Percentiles rank a stretch among this genome's conserved stretches.
Conservation (phyloP, 2,329 filamentous ascomycete genomes). For the Neonectria ditissima region DNA sequence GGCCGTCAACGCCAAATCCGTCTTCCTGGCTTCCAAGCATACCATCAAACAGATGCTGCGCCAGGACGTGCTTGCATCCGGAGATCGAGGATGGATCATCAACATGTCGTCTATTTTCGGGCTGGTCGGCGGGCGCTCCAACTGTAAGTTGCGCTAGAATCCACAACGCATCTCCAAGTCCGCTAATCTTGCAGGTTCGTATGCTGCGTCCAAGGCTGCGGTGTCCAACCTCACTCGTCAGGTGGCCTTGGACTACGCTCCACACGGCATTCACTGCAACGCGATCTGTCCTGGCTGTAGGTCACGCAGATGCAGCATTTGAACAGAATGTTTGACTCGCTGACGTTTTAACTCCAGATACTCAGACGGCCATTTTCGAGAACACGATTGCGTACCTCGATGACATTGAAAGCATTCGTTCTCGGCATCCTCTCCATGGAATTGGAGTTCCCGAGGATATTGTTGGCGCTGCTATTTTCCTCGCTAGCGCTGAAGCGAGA, state of each 20-base stretch:
- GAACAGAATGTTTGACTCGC: background rate
- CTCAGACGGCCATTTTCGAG: conserved; percentile 44
- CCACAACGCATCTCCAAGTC: background rate
- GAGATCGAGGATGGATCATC: conserved; percentile 62
- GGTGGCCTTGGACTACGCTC: conserved; percentile 62
- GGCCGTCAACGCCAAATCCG: conserved; percentile 52
- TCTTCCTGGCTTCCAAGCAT: conserved; percentile 59
- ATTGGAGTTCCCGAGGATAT: conserved; percentile 44
- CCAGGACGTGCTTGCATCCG: conserved; percentile 54
- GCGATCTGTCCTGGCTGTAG: conserved; percentile 64
- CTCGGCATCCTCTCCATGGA: conserved; percentile 45
- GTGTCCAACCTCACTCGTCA: conserved; percentile 62
- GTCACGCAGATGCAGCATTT: background rate
- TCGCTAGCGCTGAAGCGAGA: conserved; percentile 52
- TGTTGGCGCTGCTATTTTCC: conserved; percentile 52
- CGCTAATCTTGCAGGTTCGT: conserved; percentile 46
- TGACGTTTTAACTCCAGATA: conserved; percentile 28
- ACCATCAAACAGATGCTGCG: conserved; percentile 61
- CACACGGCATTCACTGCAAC: conserved; percentile 62
- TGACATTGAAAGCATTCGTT: conserved; percentile 29
- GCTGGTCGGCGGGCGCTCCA: conserved; percentile 47
- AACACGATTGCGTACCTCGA: conserved; percentile 36
- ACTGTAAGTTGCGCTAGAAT: conserved; percentile 39
- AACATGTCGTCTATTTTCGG: conserved; percentile 61
- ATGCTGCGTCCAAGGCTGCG: conserved; percentile 62